Evolutionary conservation across 805 yeast species (phyloP), one percentile per base, ranked within the genome.

Genomic region (Candida sonorensis): DNA sequence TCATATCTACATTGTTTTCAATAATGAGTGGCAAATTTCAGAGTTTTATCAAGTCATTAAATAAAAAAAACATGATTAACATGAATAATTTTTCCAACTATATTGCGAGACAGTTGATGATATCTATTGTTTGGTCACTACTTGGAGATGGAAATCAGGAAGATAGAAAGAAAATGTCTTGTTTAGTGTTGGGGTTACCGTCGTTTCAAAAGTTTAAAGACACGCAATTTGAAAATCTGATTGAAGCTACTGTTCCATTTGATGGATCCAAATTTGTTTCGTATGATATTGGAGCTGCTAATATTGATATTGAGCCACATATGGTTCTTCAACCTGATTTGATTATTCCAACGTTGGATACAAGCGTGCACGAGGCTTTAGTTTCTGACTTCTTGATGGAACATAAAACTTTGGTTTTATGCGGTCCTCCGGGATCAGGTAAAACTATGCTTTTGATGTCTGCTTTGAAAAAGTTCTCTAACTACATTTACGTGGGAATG

Each of bases 361-460:
- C 96, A 0, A 51, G 67, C 2, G 65, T 77, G 35, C 83, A 83
- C 36, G 90, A 84, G 38, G 51, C 60, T 1, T 46, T 83, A 9
- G 64, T 90, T 2, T 69, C 67, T 34, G 61, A 77, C 0, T 53
- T 82, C 2, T 46, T 88, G 23, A 62, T 64, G 21, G 72, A 72
- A 27, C 78, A 71, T 33, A 59, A 60, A 24, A 75, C 94, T 0
- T 52, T 85, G 12, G 62, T 90, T 17, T 62, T 90, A 15, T 86
- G 95, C 57, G 97, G 97, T 3, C 97, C 97, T 0, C 97, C 97
- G 0, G 97, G 97, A 4, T 81, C 96, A 0, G 97, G 97, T 36
- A 90, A 90, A 51, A 88, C 97, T 0, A 88, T 90, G 97, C 77
- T 88, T 0, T 57, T 90, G 13, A 67, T 84, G 42, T 74, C 79